A percentile compares a stretch with the other conserved stretches of the same genome.
Conservation (phyloP, 371 early-diverging fungal species). For the Lichtheimia corymbifera region DNA sequence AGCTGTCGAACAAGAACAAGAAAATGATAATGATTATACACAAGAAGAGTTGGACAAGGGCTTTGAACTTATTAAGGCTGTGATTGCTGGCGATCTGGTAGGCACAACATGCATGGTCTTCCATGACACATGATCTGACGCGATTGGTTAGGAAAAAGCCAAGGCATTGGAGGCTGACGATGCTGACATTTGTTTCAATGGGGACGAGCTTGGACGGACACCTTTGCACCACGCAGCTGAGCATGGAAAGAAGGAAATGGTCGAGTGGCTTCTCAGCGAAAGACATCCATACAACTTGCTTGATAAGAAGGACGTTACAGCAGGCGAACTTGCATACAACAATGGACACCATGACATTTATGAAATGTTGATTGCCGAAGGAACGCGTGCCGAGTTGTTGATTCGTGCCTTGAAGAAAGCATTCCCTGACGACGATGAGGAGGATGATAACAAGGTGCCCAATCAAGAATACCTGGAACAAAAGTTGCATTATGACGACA, state of each 20-base stretch:
- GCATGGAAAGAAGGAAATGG: constrained; percentile 50
- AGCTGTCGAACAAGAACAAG: not conserved
- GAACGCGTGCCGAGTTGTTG: constrained; percentile 83
- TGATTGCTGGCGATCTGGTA: constrained; percentile 45
- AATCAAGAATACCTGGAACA: constrained; percentile 80
- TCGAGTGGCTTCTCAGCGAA: constrained; percentile 57
- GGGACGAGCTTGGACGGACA: constrained; percentile 43
- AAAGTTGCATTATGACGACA: constrained; percentile 77
- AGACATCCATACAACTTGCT: constrained; percentile 58
- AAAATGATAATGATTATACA: constrained; percentile 21
- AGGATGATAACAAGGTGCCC: constrained; percentile 45
- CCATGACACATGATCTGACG: not conserved
- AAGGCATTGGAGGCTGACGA: constrained; percentile 31
- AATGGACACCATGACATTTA: constrained; percentile 49
- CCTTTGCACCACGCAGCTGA: constrained; percentile 53
- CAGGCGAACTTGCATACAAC: constrained; percentile 56
- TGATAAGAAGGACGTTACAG: constrained; percentile 43
- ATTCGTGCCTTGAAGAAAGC: constrained; percentile 52
- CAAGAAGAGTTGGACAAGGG: constrained; percentile 41
- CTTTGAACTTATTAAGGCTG: constrained; percentile 33
- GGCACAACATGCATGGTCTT: not conserved
- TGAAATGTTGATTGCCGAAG: constrained; percentile 77
- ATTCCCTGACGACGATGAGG: constrained; percentile 36
- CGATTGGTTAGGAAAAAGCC: constrained; percentile 31
- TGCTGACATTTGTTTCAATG: constrained; percentile 49